Percentiles rank a stretch among this genome's conserved stretches.
These are phyloP conservation scores for Candida krabiensis DNA, from an alignment of 805 yeast genomes.

Conservation along the genomic window DNA sequence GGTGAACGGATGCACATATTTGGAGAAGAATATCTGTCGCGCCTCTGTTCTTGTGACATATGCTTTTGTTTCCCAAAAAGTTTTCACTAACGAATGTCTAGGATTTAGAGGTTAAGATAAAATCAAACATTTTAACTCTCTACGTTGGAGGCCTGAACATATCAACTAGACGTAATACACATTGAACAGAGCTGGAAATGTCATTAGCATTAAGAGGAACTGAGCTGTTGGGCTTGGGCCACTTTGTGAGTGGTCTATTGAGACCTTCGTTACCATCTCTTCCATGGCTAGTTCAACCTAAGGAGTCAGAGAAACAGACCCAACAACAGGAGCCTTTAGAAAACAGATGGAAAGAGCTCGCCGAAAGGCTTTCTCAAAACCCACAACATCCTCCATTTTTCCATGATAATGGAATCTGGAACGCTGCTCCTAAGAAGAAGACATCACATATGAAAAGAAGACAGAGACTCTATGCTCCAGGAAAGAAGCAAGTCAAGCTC, in stretches of 20 bases:
- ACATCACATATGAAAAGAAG: constrained; percentile 84
- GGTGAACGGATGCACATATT: neutral
- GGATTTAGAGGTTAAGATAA: too few species aligned
- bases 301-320: constrained; percentile 9
- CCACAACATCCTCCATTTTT: constrained; percentile 40
- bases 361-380: constrained; percentile 37
- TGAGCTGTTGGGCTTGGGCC: constrained; percentile 15
- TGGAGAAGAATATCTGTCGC: too few species aligned
- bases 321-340: constrained; percentile 12
- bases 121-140: too few species aligned
- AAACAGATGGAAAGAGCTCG: constrained; percentile 35
- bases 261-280: constrained; percentile 19
- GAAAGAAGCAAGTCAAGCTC: constrained; percentile 74
- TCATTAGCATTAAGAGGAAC: constrained; percentile 6
- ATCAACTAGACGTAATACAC: too few species aligned
- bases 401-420: constrained; percentile 68
- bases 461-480: constrained; percentile 79
- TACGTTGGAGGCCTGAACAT: too few species aligned
- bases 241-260: neutral
- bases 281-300: constrained; percentile 18
- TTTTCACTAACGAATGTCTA: too few species aligned
- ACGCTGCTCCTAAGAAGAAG: constrained; percentile 94
- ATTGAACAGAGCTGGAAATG: too few species aligned
- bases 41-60: too few species aligned
- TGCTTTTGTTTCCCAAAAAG: too few species aligned